Evolutionary conservation across 1,284 basidiomycete species (phyloP), one percentile per base, ranked within the genome.

Genomic region (Tilletia caries): DNA sequence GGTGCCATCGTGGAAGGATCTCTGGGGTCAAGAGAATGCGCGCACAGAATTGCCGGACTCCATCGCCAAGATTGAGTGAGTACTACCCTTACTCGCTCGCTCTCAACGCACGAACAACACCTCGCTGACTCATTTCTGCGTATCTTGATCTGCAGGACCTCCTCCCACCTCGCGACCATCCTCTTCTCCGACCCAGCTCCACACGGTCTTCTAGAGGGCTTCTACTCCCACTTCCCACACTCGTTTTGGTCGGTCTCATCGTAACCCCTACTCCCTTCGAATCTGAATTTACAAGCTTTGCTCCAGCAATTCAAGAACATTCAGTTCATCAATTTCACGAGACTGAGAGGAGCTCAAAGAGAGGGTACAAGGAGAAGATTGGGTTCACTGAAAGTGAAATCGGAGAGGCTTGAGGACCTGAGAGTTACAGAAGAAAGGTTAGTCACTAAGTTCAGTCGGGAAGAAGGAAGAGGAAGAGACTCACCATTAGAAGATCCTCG

Each of bases 261-360:
- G 90, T 89, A 0, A 86, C 91, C 0, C 90, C 91, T 0, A 95
- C 93, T 0, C 92, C 92, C 37, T 41, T 41, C 13, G 13, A 13
- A 5, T 13, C 13, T 41, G 37, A 5, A 41, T 41, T 41, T 41
- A 13, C 37, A 41, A 41, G 37, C 37, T 41, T 41, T 41, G 37
- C 37, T 41, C 37, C 37, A 41, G 37, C 37, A 41, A 41, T 41
- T 41, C 37, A 41, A 41, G 37, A 41, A 41, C 37, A 41, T 41
- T 41, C 37, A 41, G 37, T 41, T 41, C 6, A 41, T 41, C 37
- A 41, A 41, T 41, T 41, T 41, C 37, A 41, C 6, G 37, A 41
- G 37, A 41, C 37, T 41, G 37, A 41, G 37, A 41, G 37, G 37
- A 41, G 37, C 37, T 41, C 37, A 41, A 41, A 41, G 37, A 13